Evolutionary conservation across 2,329 filamentous ascomycete species (phyloP), one percentile per base, ranked within the genome.

Genomic region (Dothiorella sarmentorum): DNA sequence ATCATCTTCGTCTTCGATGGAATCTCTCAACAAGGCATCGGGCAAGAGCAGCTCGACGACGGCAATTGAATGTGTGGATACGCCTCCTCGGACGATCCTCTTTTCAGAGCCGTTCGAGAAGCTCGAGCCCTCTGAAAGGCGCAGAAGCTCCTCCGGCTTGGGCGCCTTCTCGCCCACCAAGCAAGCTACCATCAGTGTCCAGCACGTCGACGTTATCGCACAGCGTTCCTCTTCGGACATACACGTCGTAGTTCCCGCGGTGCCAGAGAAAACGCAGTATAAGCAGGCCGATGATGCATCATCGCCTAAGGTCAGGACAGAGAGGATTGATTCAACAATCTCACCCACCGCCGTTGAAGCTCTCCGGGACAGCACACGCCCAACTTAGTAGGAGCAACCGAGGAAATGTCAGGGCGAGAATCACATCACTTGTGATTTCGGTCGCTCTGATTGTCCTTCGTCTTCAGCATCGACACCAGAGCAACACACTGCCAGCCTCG

Each of bases 151-250:
- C n/a, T n/a, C 55, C 27, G 55, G 55, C 22, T 31, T 58, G 22
- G 22, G 22, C 13, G 37, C 43, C 7, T 58, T 49, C 17, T 58
- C 55, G 6, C 55, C 55, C 27, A 33, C 42, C n/a, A 45, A 43
- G 7, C 43, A 47, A 42, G 55, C 55, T 7, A 58, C 55, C 7
- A 58, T 43, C 11, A 58, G 55, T 33, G 35, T 58, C 11, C 55
- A 58, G 15, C 55, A 47, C 22, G 18, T 57, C 29, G 55, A 57
- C 20, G 55, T 20, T n/a, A 11, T 9, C 18, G 42, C 31, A 1
- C 29, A 57, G 29, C 42, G 31, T 9, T 9, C 22, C 18, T 17
- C n/a, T 5, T 20, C 35, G 0, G 24, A 27, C 9, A 13, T 7
- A 5, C 11, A 37, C 4, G 9, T 17, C 10, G 13, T 29, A 6